Percentiles rank a stretch among this genome's conserved stretches.
phyloP scores from a whole-genome alignment of 2,329 filamentous ascomycete species.

The Trichoderma pleuroti region DNA sequence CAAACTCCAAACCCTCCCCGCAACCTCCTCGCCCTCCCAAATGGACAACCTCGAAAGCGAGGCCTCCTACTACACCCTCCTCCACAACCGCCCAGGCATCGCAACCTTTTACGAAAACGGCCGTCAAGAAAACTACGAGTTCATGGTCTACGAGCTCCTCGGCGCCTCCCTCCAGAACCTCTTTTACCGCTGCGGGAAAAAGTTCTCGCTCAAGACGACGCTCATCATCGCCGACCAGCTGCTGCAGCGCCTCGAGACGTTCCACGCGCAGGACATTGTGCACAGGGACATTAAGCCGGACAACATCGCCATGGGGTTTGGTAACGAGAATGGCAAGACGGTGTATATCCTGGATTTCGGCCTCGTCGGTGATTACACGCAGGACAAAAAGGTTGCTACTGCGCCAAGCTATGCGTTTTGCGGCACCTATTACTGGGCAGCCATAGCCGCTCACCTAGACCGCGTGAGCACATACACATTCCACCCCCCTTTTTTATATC shows the following conservation, averaged over 20 bases:
- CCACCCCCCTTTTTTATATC: neutral
- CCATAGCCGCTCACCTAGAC: neutral
- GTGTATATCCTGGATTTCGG: constrained; percentile 25
- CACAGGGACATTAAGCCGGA: constrained; percentile 27
- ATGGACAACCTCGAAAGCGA: constrained; percentile 21
- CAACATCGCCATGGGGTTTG: constrained; percentile 25
- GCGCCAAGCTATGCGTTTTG: neutral
- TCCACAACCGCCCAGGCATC: constrained; percentile 23
- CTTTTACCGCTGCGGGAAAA: constrained; percentile 32
- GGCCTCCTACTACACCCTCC: constrained; percentile 18
- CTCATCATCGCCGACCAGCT: constrained; percentile 26
- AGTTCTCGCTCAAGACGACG: constrained; percentile 26
- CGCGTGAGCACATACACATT: neutral
- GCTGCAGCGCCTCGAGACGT: constrained; percentile 21
- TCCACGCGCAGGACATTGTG: constrained; percentile 22
- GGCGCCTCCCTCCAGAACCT: constrained; percentile 68
- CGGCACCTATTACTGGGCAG: neutral
- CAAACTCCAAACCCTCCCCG: constrained; percentile 21
- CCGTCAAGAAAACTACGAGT: constrained; percentile 23
- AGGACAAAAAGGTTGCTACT: neutral
- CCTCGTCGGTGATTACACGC: constrained; percentile 16
- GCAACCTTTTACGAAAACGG: constrained; percentile 25
- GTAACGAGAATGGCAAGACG: constrained; percentile 20
- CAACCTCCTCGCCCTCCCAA: neutral
- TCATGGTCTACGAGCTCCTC: constrained; percentile 27